Conservation (phyloP, 345 rosid genomes). For the Crucihimalaya himalaica region DNA sequence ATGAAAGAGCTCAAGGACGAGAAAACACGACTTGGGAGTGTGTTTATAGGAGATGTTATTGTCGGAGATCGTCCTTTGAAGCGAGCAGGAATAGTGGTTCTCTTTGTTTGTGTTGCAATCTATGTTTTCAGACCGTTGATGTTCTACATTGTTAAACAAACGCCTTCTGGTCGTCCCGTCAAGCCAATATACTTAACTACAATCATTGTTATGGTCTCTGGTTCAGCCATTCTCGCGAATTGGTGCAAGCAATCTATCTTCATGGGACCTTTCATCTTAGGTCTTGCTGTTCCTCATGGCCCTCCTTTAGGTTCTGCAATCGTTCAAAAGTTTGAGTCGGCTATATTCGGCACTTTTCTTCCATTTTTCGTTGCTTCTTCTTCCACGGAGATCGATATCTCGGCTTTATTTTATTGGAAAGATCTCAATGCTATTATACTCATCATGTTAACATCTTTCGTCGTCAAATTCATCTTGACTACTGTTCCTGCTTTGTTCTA, state of each 20-base stretch:
- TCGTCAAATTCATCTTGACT: conserved; percentile 39
- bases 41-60: conserved; percentile 37
- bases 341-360: conserved; percentile 37
- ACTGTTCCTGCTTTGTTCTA: conserved; percentile 45
- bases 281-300: conserved; percentile 52
- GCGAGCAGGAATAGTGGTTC: conserved; percentile 25
- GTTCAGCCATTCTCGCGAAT: conserved; percentile 33
- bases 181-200: conserved; percentile 31
- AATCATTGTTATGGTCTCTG: conserved; percentile 40
- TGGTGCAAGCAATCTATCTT: conserved; percentile 36
- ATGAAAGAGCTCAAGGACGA: conserved; percentile 41
- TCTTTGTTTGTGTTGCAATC: conserved; percentile 29
- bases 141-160: conserved; percentile 35
- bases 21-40: conserved; percentile 28
- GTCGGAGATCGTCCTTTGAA: conserved; percentile 23
- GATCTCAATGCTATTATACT: not conserved
- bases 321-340: conserved; percentile 45
- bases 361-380: conserved; percentile 37
- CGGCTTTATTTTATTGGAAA: conserved; percentile 14
- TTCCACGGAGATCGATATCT: conserved; percentile 17
- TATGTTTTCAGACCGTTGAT: conserved; percentile 39
- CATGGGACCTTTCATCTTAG: conserved; percentile 48
- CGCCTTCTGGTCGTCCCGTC: conserved; percentile 45
- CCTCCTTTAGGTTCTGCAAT: conserved; percentile 57
- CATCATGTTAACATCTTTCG: conserved; percentile 18